Conservation (phyloP, 108 stramenopile genomes). For the Stephanodiscus triporus region DNA sequence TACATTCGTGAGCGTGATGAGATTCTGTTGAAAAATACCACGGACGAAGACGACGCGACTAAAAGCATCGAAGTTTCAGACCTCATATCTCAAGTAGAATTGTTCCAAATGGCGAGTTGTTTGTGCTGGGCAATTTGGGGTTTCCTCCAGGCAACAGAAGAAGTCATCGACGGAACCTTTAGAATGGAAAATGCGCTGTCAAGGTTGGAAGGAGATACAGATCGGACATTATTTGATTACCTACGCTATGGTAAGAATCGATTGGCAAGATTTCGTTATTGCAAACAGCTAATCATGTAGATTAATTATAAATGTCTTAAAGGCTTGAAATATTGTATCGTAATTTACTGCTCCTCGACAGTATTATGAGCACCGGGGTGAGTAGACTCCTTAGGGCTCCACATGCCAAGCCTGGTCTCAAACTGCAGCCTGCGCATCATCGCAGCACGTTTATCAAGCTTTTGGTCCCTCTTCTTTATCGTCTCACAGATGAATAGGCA, state of each 20-base stretch:
- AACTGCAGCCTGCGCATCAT: conserved; percentile 87
- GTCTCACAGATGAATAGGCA: conserved; percentile 64
- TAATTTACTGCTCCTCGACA: not conserved
- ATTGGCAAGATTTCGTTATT: conserved; percentile 22
- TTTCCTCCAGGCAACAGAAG: conserved; percentile 73
- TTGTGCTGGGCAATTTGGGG: conserved; percentile 90
- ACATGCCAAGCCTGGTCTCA: conserved; percentile 69
- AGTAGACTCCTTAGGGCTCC: too few relatives aligned
- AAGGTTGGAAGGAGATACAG: conserved; percentile 19
- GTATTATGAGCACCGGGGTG: not conserved
- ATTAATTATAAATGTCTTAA: too few relatives aligned
- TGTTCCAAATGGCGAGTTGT: conserved; percentile 78
- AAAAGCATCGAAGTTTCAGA: conserved; percentile 6
- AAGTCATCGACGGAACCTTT: conserved; percentile 65
- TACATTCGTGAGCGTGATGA: conserved; percentile 49
- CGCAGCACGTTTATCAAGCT: conserved; percentile 65
- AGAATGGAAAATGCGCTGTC: conserved; percentile 36
- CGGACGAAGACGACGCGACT: not conserved
- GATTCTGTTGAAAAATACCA: not conserved
- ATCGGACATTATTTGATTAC: conserved; percentile 27
- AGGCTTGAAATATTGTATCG: not conserved
- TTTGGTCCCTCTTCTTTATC: conserved; percentile 61
- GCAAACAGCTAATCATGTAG: conserved; percentile 2
- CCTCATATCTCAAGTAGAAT: conserved; percentile 52
- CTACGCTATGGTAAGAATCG: conserved; percentile 44